Base-by-base conservation (phyloP, 2,329 filamentous ascomycete genomes). In the Pseudogymnoascus sp. region DNA sequence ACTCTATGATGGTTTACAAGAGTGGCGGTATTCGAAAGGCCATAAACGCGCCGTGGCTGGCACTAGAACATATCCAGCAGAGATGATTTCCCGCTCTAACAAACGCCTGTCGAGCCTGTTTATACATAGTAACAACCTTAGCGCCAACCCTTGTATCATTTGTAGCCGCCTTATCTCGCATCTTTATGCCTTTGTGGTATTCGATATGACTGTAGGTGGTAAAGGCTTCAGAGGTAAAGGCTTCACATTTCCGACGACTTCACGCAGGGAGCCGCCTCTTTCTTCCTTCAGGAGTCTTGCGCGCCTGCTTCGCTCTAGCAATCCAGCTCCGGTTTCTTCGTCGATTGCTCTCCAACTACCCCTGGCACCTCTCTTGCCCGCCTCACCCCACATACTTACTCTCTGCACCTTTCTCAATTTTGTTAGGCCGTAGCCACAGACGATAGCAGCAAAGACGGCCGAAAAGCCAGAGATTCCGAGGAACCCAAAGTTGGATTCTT, bases 401-500 rank as follows among this genome's bases (percentile, higher is more conserved):
- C 91, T 84, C 78, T 96, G 91, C 27, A 96, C 89, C 72, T 89
- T 89, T 66, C 90, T 86, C 66, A 99, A 82, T 75, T 91, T 95
- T 60, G 82, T 81, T 58, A 97, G 81, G 4, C 94, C 92, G 75
- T 93, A 96, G 69, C 84, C 83, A 77, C 90, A 93, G 60, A 96
- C 90, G 7, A 92, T 69, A 61, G 87, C 82, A 12, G 90, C 91
- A 73, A 92, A 86, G 62, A 87, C 70, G 62, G 88, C 82, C 63
- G 90, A 95, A 64, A 84, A 79, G 15, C 78, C 80, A 2, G 88
- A 91, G 64, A 99, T 87, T 61, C 84, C 84, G 55, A 81, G 82
- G 74, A 99, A 97, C 9, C 93, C 94, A 74, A 91, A 84, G 74
- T 91, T 84, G 1, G 90, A 92, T 73, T 97, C 93, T 78, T 99